These are phyloP conservation scores for Vanrija humicola DNA, from an alignment of 1,284 basidiomycete genomes.

Conservation along the genomic window DNA sequence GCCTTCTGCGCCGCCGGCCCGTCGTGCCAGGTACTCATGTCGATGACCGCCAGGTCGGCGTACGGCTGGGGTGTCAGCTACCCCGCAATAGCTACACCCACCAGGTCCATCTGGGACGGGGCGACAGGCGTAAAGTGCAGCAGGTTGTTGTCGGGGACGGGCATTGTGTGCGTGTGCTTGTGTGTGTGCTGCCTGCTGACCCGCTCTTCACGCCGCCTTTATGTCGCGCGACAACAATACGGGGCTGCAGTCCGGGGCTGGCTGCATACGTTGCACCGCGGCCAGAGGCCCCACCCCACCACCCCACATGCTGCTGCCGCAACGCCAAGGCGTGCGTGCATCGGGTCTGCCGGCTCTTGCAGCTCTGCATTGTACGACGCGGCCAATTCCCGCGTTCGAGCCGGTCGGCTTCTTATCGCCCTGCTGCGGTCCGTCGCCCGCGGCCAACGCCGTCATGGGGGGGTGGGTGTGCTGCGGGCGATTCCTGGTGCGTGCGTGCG, in stretches of 20 bases:
- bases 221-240: too few species aligned
- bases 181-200: too few species aligned
- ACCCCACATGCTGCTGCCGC: too few species aligned
- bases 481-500: too few species aligned
- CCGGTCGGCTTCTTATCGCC: not conserved
- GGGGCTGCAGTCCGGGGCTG: too few species aligned
- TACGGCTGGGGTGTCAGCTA: conserved; percentile 13
- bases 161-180: not conserved
- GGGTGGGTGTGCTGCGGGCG: not conserved
- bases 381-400: not conserved
- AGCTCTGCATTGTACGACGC: not conserved
- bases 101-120: conserved; percentile 3
- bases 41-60: conserved; percentile 20
- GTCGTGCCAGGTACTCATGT: conserved; percentile 16
- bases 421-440: not conserved
- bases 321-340: not conserved
- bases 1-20: conserved; percentile 10
- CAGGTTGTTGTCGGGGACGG: not conserved
- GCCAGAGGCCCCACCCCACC: too few species aligned
- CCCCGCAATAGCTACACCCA: too few species aligned
- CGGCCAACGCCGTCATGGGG: not conserved
- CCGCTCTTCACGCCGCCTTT: too few species aligned
- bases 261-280: too few species aligned
- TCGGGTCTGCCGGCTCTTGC: too few species aligned
- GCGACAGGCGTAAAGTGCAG: conserved; percentile 14